Percentiles rank a stretch among this genome's conserved stretches.
phyloP scores from a whole-genome alignment of 73 alveolate species.

The Paramecium octaurelia region DNA sequence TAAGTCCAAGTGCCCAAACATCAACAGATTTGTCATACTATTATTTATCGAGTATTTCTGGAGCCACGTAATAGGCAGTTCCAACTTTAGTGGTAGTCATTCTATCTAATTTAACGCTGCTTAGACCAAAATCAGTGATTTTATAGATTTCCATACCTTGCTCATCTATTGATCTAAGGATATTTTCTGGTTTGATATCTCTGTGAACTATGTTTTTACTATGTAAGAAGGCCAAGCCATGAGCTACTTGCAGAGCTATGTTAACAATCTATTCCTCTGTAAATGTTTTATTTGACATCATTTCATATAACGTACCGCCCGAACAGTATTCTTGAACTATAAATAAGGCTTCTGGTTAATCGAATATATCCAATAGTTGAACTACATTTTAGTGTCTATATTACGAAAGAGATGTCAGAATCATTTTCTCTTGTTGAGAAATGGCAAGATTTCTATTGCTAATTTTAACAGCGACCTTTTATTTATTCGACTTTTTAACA shows the following conservation, averaged over 20 bases:
- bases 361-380: constrained; percentile 16
- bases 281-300: background rate
- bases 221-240: background rate
- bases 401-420: background rate
- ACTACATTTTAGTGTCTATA: background rate
- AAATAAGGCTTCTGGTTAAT: background rate
- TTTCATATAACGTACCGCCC: constrained; percentile 28
- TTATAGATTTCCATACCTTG: background rate
- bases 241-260: background rate
- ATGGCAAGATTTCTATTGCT: background rate
- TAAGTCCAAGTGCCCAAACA: constrained; percentile 72
- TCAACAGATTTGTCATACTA: constrained; percentile 67
- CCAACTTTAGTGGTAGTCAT: constrained; percentile 75
- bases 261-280: constrained; percentile 26
- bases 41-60: constrained; percentile 69
- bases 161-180: background rate
- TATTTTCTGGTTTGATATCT: constrained; percentile 48
- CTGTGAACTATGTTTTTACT: constrained; percentile 23
- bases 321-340: constrained; percentile 27
- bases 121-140: constrained; percentile 46
- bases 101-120: constrained; percentile 54
- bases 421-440: constrained; percentile 1
- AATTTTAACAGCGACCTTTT: constrained; percentile 20
- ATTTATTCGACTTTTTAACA: background rate
- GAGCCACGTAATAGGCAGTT: constrained; percentile 81